Evolutionary conservation across 1,139 yeast species (phyloP), one percentile per base, ranked within the genome.

Genomic region (Blastobotrys proliferans): DNA sequence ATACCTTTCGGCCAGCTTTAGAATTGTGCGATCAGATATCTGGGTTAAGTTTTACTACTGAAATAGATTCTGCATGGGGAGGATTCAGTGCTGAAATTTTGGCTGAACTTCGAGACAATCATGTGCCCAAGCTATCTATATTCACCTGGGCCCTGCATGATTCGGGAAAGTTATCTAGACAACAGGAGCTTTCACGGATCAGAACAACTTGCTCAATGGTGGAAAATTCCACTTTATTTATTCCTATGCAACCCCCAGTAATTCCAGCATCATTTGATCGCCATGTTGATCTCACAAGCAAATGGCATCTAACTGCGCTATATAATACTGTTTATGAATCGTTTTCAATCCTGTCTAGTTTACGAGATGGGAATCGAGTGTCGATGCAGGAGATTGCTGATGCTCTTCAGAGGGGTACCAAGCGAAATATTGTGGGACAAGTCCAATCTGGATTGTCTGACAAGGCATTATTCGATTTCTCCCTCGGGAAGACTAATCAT

Each of bases 11-110:
- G 41, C 68, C 69, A 3, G 64, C 74, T 37, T 58, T 92, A n/a
- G 98, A 92, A 57, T 76, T 77, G 49, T 79, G 94, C 56, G 97
- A 92, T 59, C 63, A 68, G 20, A 60, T 88, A 24, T 77, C 75
- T 44, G 97, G 97, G 1, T 50, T 90, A 10, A 83, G 82, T 51
- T 45, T 85, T 0, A 58, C 81, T 1, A 74, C 83, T 0, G 94
- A 87, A 41, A 53, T 81, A 4, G 92, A 84, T 57, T 72, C 78
- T 29, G 83, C 83, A 0, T 92, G 97, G 97, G 82, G 90, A 34
- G 96, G 95, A 0, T 81, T 84, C 53, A 64, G 85, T 1, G 61
- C 68, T 28, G 72, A 72, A 35, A 54, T 81, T 51, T 49, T 88
- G 25, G 58, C 68, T 11, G 73, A 71, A 17, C 47, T 88, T 22